Base-by-base conservation (phyloP, 2,329 filamentous ascomycete species). In the Pseudogymnoascus sp. region DNA sequence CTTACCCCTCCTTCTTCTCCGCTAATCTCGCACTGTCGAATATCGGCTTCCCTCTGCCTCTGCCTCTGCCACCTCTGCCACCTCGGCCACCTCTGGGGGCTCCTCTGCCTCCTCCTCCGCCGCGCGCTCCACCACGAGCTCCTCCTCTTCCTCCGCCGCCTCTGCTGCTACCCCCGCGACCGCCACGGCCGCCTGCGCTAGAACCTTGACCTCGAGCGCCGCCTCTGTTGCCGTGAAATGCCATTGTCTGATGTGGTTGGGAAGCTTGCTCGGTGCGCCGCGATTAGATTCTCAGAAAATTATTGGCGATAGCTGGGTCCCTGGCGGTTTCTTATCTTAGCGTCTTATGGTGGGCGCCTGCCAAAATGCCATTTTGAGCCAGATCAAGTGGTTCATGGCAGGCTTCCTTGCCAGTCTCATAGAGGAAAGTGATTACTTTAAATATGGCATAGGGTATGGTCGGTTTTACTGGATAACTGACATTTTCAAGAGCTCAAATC, bases 1-100 rank as follows among this genome's bases (percentile, higher is more conserved):
- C 65, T 64, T 60, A 71, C 65, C 62, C 74, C 71, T 74, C 78
- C 73, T 79, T 76, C 30, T 77, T 73, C 60, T 79, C 74, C 45
- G 77, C 78, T 62, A 82, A 64, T 66, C 81, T 75, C 16, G 75
- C 74, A 62, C 73, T 78, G 65, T 79, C 75, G 64, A 82, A 83
- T 36, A 74, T 75, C 33, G 74, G 74, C 19, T 73, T 75, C 62
- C 73, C 73, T 59, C 73, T 68, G 58, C 72, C 66, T 52, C 69
- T 63, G 23, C 68, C 62, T 62, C 72, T 64, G 19, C 70, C 70
- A 55, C 70, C 62, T 68, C 70, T 62, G 62, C 62, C 49, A 36
- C 70, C 65, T 6, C 19, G 19, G 19, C 70, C 70, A 55, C 70
- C 62, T 68, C 70, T 62, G 62, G 62, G 42, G 33, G 70, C 65